phyloP scores from a whole-genome alignment of 2,329 filamentous ascomycete species.

The Aureobasidium mangrovei region DNA sequence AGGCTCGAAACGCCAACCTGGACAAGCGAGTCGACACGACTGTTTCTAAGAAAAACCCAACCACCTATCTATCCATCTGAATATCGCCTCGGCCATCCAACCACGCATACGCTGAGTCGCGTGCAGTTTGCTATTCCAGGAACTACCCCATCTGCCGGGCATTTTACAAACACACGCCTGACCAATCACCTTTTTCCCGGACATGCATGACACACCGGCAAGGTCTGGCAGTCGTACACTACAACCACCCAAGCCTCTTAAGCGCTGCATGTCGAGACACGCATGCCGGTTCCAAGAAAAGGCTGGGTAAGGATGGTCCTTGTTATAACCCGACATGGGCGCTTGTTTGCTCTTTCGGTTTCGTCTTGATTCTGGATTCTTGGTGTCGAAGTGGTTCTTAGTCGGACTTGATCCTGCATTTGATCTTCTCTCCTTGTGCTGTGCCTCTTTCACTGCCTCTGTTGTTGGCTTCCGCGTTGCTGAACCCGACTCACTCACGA shows the following conservation, averaged over 20 bases:
- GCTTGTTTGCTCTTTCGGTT: slow-evolving; percentile 1
- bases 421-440: slow-evolving; percentile 3
- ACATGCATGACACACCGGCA: neutral
- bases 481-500: neutral
- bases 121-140: slow-evolving; percentile 2
- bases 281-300: neutral
- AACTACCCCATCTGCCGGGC: neutral
- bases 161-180: neutral
- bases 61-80: neutral
- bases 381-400: neutral
- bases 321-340: neutral
- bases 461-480: neutral
- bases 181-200: neutral
- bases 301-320: neutral
- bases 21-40: neutral
- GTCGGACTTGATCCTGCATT: neutral
- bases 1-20: neutral
- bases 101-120: slow-evolving; percentile 10
- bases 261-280: neutral
- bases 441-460: slow-evolving; percentile 4
- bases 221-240: neutral
- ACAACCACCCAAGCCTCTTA: no score
- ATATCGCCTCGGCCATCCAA: neutral
- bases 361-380: neutral
- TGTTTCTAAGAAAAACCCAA: slow-evolving; percentile 9